phyloP scores from a whole-genome alignment of 176 grass and related monocot species.

The Poa pratensis region DNA sequence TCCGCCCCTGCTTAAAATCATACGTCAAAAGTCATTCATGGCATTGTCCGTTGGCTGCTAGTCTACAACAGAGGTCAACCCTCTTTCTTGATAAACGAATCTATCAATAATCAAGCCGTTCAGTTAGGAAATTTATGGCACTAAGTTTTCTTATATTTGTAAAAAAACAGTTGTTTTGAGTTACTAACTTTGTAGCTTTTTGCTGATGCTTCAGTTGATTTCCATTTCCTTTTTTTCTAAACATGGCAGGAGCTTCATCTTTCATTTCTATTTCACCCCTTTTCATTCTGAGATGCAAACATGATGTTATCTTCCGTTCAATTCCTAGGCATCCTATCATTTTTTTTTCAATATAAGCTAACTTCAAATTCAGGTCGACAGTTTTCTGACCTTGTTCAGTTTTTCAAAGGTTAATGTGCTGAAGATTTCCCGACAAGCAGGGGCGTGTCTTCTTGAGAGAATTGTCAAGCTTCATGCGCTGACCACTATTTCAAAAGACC shows the following conservation, averaged over 20 bases:
- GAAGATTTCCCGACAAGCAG: neutral
- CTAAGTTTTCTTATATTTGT: constrained; percentile 11
- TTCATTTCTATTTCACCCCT: neutral
- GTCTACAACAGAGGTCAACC: constrained; percentile 19
- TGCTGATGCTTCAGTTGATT: constrained; percentile 14
- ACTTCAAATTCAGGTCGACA: neutral
- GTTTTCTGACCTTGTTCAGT: neutral
- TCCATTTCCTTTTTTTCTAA: neutral
- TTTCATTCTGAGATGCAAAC: neutral
- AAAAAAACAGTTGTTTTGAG: neutral
- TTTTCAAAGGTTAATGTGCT: constrained; percentile 15
- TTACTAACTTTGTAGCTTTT: constrained; percentile 5
- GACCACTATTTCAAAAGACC: too few relatives aligned
- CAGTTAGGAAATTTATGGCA: constrained; percentile 17
- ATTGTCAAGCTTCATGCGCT: too few relatives aligned
- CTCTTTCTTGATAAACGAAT: constrained; percentile 10
- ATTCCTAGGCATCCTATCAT: neutral
- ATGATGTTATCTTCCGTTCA: constrained; percentile 5
- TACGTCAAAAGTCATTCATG: constrained; percentile 10
- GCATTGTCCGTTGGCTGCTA: neutral
- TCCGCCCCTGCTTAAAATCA: neutral
- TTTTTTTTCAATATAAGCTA: neutral
- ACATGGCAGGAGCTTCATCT: neutral
- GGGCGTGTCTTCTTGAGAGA: constrained; percentile 7
- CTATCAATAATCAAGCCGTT: neutral